Evolutionary conservation across 148 eudicot species (phyloP), one percentile per base, ranked within the genome.

Genomic region (Dysphania ambrosioides): DNA sequence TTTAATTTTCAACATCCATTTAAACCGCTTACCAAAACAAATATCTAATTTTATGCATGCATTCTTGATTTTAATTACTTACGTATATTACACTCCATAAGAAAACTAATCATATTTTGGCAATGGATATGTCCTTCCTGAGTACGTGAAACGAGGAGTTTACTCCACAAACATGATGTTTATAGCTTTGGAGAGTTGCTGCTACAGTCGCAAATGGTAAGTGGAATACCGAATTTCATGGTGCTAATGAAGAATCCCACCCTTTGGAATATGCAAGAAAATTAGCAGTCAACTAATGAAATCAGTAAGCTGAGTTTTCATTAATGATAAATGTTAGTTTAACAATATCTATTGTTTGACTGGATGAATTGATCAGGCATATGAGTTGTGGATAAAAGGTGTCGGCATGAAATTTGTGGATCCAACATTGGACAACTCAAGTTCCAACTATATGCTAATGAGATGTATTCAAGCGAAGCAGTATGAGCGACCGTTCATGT

Each of bases 401-500:
- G 55, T 49, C 71, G 73, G 76, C 21, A 70, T 69, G 84, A 81
- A 78, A 41, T 83, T 82, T 55, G 71, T 76, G 63, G 86, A 85
- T 36, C 72, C 86, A 70, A 19, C 73, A 67, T 59, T 80, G 16
- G 75, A 83, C 18, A 80, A 85, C 79, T n/a, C 75, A 1, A 30
- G 34, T 18, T 72, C 75, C 3, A 30, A 53, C 6, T 80, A 71
- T 61, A 76, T 76, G 66, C 57, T 83, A 32, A 31, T 65, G 75
- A 73, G 79, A 70, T 83, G 82, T 69, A 73, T 82, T 23, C 82
- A 85, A 76, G 84, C 75, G 74, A 79, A 77, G 59, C 79, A 80
- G 73, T 75, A 63, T 67, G 82, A 84, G 12, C 76, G 87, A 66
- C 87, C 87, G 32, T 71, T 86, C 51, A 87, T 87, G 84, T 71